Evolutionary conservation across 2,329 filamentous ascomycete genomes (phyloP).

Genomic region (Neophaeococcomyces mojaviensis): DNA sequence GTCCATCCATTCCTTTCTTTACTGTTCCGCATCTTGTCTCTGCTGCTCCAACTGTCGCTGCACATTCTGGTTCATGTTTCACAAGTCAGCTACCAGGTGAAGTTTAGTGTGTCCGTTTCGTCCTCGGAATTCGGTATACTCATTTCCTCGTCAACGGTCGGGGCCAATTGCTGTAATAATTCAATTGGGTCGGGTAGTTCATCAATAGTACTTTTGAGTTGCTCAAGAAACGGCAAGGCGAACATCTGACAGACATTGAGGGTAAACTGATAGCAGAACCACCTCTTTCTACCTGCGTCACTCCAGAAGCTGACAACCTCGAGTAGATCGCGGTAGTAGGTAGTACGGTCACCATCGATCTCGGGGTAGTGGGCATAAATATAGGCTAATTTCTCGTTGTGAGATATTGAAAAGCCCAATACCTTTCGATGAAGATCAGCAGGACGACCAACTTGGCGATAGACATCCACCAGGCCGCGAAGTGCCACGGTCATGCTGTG

Average conservation of each 20-base stretch:
- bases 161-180: not conserved
- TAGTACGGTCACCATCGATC: constrained; percentile 8
- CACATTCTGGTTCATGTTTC: too few relatives aligned
- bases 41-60: too few relatives aligned
- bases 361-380: constrained; percentile 14
- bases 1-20: too few relatives aligned
- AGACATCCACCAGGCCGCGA: constrained; percentile 29
- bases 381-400: constrained; percentile 7
- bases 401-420: constrained; percentile 14
- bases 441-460: constrained; percentile 22
- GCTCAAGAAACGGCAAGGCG: constrained; percentile 8
- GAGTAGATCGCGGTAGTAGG: constrained; percentile 26
- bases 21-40: too few relatives aligned
- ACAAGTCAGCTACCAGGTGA: too few relatives aligned
- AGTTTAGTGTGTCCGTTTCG: too few relatives aligned
- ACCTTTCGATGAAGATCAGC: constrained; percentile 7
- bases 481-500: constrained; percentile 30
- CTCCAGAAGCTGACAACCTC: constrained; percentile 26
- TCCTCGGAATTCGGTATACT: constrained; percentile 11
- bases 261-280: constrained; percentile 30
- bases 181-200: constrained; percentile 5
- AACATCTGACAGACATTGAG: constrained; percentile 31
- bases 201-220: constrained; percentile 10
- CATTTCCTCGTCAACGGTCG: constrained; percentile 8
- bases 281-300: constrained; percentile 28